Conservation (phyloP, 257 asterid species). For the Solanum ahanhuiri region DNA sequence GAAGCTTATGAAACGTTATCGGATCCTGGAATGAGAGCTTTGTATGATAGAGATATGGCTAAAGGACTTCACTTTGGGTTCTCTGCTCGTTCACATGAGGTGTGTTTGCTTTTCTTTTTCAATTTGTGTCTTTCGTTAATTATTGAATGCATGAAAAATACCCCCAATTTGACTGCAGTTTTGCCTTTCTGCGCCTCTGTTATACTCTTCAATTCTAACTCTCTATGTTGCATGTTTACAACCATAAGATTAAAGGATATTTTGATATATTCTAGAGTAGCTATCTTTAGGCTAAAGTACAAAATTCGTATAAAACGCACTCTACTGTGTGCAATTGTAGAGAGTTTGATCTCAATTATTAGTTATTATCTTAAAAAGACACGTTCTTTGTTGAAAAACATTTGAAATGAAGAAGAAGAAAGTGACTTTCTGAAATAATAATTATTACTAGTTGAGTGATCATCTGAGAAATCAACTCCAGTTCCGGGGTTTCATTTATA, state of each 20-base stretch:
- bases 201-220: not conserved
- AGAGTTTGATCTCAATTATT: not conserved
- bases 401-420: not conserved
- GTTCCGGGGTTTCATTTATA: not conserved
- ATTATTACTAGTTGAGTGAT: not conserved
- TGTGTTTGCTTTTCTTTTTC: not conserved
- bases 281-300: not conserved
- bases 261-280: not conserved
- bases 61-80: constrained; percentile 49
- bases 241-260: not conserved
- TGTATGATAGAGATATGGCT: constrained; percentile 52
- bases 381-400: not conserved
- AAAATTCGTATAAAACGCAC: not conserved
- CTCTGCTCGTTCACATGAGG: constrained; percentile 43
- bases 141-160: not conserved
- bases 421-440: not conserved
- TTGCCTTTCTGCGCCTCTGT: not conserved
- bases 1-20: constrained; percentile 88
- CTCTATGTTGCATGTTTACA: not conserved
- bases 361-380: not conserved
- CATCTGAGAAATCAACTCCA: not conserved
- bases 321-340: not conserved
- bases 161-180: not conserved
- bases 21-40: constrained; percentile 55
- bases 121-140: not conserved